A percentile compares a stretch with the other conserved stretches of the same genome.
phyloP scores from a whole-genome alignment of 2,329 filamentous ascomycete genomes.

The Aspergillus fumigatiaffinis region DNA sequence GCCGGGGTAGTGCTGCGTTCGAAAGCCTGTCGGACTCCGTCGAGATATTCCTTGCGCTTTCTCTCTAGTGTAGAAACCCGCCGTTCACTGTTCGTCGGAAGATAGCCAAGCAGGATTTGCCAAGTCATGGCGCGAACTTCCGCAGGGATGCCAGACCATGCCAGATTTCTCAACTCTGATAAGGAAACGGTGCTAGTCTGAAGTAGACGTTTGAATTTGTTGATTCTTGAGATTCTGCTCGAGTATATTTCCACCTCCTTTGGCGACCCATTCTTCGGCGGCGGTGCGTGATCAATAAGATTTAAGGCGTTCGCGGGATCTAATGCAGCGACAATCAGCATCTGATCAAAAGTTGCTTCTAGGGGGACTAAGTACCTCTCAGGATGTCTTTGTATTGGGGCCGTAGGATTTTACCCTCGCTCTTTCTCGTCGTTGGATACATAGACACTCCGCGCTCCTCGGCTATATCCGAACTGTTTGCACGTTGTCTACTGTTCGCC shows the following conservation, averaged over 20 bases:
- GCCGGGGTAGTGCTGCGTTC: constrained; percentile 49
- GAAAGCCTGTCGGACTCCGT: constrained; percentile 73
- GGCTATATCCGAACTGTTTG: constrained; percentile 90
- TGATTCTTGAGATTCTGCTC: constrained; percentile 86
- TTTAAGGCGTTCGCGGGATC: constrained; percentile 91
- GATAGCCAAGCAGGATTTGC: constrained; percentile 90
- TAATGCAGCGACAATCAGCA: constrained; percentile 9
- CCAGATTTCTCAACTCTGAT: constrained; percentile 74
- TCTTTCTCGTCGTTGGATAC: constrained; percentile 85
- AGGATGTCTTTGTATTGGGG: constrained; percentile 98
- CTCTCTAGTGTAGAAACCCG: constrained; percentile 85
- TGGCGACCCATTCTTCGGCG: constrained; percentile 67
- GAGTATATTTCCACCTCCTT: constrained; percentile 86
- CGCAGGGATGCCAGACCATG: constrained; percentile 91
- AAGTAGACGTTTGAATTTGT: constrained; percentile 95
- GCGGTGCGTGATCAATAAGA: constrained; percentile 80
- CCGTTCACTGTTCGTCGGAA: constrained; percentile 93
- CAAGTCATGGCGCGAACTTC: constrained; percentile 99
- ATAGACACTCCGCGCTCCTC: constrained; percentile 77
- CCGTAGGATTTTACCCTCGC: constrained; percentile 88
- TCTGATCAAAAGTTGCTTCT: background rate
- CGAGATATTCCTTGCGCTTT: constrained; percentile 93
- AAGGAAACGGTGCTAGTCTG: constrained; percentile 88
- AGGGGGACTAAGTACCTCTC: constrained; percentile 48
- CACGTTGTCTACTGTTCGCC: constrained; percentile 57